Base-by-base conservation (phyloP, 768 basidiomycete species). In the Lentinula edodes region DNA sequence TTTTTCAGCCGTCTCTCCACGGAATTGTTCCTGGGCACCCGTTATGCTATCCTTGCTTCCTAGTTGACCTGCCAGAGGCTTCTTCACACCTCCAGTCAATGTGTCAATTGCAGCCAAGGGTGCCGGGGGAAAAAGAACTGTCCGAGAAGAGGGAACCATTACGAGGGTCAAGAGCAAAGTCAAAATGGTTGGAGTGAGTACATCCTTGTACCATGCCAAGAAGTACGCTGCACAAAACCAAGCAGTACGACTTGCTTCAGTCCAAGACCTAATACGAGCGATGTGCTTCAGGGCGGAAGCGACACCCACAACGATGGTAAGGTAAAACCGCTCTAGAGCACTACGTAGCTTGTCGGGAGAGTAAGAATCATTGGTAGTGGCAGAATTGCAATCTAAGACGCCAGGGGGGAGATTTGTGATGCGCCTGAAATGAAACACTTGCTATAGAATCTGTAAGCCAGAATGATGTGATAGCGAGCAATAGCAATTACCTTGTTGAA, bases 281-380 rank as follows among this genome's bases (percentile, higher is more conserved):
- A 79, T 66, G 61, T 80, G 77, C 64, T 73, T 76, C 6, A 66
- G 67, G 52, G 73, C 67, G 41, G 56, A 59, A 18, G 60, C 60
- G 13, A 58, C 34, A 43, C 59, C 36, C 70, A 71, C 36, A 66
- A 72, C 68, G 48, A 78, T 71, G 5, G 72, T 73, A 58, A 76
- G 67, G 62, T 80, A 80, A 20, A 78, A 62, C 2, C 79, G 63
- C 65, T 79, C 79, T 5, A 79, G 62, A 50, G 71, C 74, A 20
- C 73, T 73, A 18, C 78, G 67, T 7, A 79, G 68, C 65, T 77
- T 79, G 64, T 78, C 79, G 0, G 78, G 73, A 0, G 74, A 71
- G 65, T 54, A 54, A 8, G 79, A 79, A 61, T 77, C 76, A 63
- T 77, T 78, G 23, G 76, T 66, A 8, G 68, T 69, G 2, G 74